Conservation (phyloP, 169 alveolate species). For the Eimeria brunetti region DNA sequence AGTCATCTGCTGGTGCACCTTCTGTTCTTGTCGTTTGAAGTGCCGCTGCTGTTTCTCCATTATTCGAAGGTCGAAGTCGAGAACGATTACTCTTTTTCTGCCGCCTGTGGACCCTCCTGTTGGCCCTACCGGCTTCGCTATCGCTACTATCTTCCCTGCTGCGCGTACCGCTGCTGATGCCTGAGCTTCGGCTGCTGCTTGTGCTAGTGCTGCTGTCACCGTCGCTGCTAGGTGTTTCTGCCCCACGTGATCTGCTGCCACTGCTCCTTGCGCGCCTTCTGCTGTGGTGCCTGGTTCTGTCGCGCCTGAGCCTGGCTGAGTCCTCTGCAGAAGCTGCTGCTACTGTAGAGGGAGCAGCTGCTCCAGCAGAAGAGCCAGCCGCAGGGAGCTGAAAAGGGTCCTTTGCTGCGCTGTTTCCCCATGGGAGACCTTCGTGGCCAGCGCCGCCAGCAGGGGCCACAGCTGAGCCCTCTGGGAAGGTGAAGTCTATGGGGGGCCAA, state of each 20-base stretch:
- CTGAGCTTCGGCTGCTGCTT: conserved; percentile 15
- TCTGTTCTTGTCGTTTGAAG: neutral
- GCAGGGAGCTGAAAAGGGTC: neutral
- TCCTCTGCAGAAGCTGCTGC: conserved; percentile 5
- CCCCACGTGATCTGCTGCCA: conserved; percentile 5
- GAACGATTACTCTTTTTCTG: neutral
- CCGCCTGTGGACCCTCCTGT: conserved; percentile 27
- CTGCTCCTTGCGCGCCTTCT: conserved; percentile 33
- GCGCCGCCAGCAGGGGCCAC: neutral
- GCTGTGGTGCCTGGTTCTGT: neutral
- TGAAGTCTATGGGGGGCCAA: conserved; percentile 35
- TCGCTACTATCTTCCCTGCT: conserved; percentile 54
- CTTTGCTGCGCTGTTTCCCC: conserved; percentile 30
- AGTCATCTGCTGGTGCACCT: conserved; percentile 26
- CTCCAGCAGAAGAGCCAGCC: neutral
- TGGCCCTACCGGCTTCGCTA: neutral
- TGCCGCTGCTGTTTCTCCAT: neutral
- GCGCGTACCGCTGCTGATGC: conserved; percentile 59
- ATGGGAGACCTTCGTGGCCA: neutral
- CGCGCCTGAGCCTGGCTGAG: neutral
- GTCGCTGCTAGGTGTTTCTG: conserved; percentile 1
- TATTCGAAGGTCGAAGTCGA: neutral
- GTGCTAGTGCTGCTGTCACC: conserved; percentile 43
- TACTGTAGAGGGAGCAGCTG: conserved; percentile 1
- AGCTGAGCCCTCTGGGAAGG: neutral